These are phyloP conservation scores for Juncus effusus DNA, from an alignment of 176 grass and related monocot species.

Conservation along the genomic window DNA sequence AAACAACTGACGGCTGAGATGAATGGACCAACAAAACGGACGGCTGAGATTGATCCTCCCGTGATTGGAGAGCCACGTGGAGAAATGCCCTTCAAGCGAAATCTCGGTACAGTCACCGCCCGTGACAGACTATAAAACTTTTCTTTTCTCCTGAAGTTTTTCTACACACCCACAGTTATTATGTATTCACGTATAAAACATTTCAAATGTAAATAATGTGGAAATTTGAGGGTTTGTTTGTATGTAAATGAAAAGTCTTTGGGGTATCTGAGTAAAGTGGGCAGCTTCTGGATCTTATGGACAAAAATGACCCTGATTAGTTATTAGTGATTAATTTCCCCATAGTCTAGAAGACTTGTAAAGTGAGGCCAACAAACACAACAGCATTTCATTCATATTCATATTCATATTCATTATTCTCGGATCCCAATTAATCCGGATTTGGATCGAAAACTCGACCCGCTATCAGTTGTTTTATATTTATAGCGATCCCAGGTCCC, in stretches of 20 bases:
- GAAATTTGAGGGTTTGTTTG: no score
- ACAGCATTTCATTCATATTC: not conserved
- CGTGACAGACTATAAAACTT: not conserved
- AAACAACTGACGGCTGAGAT: not conserved
- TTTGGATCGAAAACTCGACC: not conserved
- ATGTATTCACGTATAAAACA: not conserved
- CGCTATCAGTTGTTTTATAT: constrained; percentile 10
- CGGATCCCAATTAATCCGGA: constrained; percentile 21
- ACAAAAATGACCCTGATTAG: not conserved
- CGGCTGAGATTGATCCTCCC: not conserved
- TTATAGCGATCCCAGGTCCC: constrained; percentile 26
- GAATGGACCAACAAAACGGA: not conserved
- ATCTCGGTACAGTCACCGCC: constrained; percentile 15
- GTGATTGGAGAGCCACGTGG: not conserved
- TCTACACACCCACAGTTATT: not conserved
- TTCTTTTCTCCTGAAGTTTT: not conserved
- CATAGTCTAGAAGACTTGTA: not conserved
- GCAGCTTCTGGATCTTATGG: no score
- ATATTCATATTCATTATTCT: constrained; percentile 6
- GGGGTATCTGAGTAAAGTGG: no score
- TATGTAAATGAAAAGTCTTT: no score
- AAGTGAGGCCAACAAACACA: not conserved
- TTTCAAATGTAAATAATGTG: not conserved
- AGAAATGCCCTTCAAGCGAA: not conserved
- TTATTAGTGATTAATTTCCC: not conserved